phyloP scores from a whole-genome alignment of 1,284 basidiomycete genomes.

The Sporisorium scitamineum region DNA sequence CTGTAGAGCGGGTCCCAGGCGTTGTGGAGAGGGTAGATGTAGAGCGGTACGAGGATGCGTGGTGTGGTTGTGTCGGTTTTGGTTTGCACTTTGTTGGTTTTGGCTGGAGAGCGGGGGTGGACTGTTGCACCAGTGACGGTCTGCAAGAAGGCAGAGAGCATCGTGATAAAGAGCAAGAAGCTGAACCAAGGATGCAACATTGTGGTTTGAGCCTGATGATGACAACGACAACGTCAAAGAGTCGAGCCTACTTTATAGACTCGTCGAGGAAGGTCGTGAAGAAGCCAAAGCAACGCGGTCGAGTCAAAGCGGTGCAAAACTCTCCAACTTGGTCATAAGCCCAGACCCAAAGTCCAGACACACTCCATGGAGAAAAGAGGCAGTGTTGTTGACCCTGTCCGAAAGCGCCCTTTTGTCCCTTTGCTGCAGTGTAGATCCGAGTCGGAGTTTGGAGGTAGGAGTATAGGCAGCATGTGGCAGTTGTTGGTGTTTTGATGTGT shows the following conservation, averaged over 20 bases:
- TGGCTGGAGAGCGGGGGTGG: background rate
- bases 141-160: conserved; percentile 17
- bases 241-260: background rate
- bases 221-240: background rate
- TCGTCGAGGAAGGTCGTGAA: background rate
- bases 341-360: too few species aligned
- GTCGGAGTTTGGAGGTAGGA: conserved; percentile 1
- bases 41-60: conserved; percentile 29
- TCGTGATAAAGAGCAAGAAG: conserved; percentile 8
- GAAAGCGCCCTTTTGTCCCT: background rate
- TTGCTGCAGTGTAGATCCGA: conserved; percentile 1
- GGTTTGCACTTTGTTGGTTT: background rate
- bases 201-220: background rate
- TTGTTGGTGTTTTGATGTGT: conserved; percentile 4
- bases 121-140: conserved; percentile 1
- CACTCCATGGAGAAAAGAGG: background rate
- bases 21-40: conserved; percentile 17
- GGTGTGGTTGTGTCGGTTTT: conserved; percentile 12
- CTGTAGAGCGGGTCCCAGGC: conserved; percentile 24
- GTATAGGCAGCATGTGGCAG: too few species aligned
- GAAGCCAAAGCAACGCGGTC: too few species aligned
- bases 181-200: background rate
- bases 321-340: too few species aligned
- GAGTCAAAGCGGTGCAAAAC: too few species aligned
- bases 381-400: background rate